Conservation (phyloP, 306 rosid species). For the Prunus persica region DNA sequence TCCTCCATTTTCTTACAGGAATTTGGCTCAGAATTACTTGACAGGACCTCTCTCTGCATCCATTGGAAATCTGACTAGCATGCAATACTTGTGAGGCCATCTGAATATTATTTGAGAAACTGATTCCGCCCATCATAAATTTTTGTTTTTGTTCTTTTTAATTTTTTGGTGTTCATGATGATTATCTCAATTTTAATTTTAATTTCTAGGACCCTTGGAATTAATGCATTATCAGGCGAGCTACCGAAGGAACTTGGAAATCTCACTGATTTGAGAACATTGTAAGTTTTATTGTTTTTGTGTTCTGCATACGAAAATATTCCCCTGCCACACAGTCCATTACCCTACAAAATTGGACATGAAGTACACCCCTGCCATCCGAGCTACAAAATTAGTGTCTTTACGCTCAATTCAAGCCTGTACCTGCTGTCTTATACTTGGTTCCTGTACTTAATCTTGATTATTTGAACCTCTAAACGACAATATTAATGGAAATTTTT, state of each 20-base stretch:
- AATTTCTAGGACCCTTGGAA: constrained; percentile 44
- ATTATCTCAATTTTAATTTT: not conserved
- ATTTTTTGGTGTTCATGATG: not conserved
- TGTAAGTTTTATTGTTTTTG: constrained; percentile 43
- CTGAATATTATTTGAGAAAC: not conserved
- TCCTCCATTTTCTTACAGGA: constrained; percentile 36
- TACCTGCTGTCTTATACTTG: not conserved
- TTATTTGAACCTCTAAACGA: not conserved
- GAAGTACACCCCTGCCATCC: too few species aligned
- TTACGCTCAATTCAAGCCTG: not conserved
- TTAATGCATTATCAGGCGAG: constrained; percentile 66
- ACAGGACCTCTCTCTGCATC: constrained; percentile 61
- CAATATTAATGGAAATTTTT: not conserved
- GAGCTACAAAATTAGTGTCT: too few species aligned
- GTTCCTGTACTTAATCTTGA: not conserved
- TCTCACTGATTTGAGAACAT: constrained; percentile 34
- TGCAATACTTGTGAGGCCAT: constrained; percentile 65
- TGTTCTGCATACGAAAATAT: not conserved
- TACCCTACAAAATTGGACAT: too few species aligned
- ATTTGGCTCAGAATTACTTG: constrained; percentile 58
- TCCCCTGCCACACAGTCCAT: not conserved
- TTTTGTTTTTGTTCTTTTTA: not conserved
- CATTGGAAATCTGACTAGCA: constrained; percentile 55
- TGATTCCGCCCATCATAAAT: not conserved
- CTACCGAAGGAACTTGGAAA: constrained; percentile 70